Conservation (phyloP, 169 alveolate species). For the Eimeria maxima region DNA sequence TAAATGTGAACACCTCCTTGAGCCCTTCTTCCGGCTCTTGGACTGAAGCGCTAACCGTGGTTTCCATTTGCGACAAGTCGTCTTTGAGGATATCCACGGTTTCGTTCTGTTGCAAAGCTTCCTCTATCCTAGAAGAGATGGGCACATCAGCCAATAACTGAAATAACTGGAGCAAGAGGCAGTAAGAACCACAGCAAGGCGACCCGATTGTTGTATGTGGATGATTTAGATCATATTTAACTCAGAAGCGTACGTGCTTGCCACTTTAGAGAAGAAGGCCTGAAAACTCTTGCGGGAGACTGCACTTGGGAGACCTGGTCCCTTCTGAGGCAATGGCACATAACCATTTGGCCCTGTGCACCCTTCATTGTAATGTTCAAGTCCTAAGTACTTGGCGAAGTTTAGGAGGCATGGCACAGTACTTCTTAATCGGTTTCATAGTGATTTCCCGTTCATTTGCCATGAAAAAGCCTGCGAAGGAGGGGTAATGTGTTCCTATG, state of each 20-base stretch:
- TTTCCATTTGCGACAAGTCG: neutral
- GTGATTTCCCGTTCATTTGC: neutral
- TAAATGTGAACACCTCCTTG: slow-evolving; percentile 53
- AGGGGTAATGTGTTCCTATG: neutral
- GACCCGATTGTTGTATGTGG: neutral
- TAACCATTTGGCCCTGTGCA: neutral
- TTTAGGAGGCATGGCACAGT: neutral
- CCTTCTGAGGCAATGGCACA: slow-evolving; percentile 38
- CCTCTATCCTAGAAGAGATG: slow-evolving; percentile 55
- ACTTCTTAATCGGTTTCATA: neutral
- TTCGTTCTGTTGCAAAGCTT: slow-evolving; percentile 81
- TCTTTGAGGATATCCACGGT: slow-evolving; percentile 40
- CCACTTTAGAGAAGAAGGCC: slow-evolving; percentile 48
- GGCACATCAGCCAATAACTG: neutral
- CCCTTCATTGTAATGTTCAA: neutral
- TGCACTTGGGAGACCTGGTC: neutral
- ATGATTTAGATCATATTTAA: neutral
- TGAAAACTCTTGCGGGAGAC: slow-evolving; percentile 43
- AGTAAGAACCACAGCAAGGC: neutral
- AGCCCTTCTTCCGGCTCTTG: slow-evolving; percentile 36
- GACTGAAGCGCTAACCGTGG: neutral
- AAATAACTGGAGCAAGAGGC: neutral
- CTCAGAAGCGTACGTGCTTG: neutral
- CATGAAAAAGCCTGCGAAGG: neutral
- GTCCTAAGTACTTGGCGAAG: neutral